phyloP scores from a whole-genome alignment of 768 basidiomycete species.

The Coprinopsis marcescibilis region DNA sequence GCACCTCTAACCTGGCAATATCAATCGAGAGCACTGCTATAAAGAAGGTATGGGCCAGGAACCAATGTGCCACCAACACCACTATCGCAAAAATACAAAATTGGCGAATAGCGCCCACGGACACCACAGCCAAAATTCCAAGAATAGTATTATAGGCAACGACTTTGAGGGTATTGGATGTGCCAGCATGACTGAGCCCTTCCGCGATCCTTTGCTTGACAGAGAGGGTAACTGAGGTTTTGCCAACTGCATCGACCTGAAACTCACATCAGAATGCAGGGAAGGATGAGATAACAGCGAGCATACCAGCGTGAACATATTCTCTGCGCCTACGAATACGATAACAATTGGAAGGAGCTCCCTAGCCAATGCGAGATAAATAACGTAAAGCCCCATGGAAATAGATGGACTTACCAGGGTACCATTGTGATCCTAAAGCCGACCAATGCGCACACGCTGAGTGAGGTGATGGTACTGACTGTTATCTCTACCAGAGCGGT shows the following conservation, averaged over 20 bases:
- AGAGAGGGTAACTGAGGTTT: constrained; percentile 78
- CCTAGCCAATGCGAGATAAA: constrained; percentile 35
- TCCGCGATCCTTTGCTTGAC: constrained; percentile 90
- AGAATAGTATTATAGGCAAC: constrained; percentile 80
- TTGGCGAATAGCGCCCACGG: constrained; percentile 79
- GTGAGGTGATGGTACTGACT: constrained; percentile 89
- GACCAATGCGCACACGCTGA: constrained; percentile 87
- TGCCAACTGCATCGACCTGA: constrained; percentile 79
- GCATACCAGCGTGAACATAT: constrained; percentile 90
- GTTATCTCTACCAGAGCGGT: constrained; percentile 89
- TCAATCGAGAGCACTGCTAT: constrained; percentile 93
- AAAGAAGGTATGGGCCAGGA: constrained; percentile 94
- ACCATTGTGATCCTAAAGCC: constrained; percentile 89
- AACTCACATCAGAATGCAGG: not conserved
- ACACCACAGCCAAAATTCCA: constrained; percentile 66
- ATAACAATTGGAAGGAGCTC: constrained; percentile 90
- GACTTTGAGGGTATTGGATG: constrained; percentile 89
- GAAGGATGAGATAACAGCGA: not conserved
- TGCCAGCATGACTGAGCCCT: constrained; percentile 84
- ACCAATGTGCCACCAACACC: constrained; percentile 95
- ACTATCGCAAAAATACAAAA: constrained; percentile 93
- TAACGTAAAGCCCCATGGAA: not conserved
- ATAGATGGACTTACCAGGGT: constrained; percentile 56
- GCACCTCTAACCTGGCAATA: constrained; percentile 83
- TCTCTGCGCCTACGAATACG: constrained; percentile 92